phyloP scores from a whole-genome alignment of 2,329 filamentous ascomycete genomes.

The Sclerotinia minor region DNA sequence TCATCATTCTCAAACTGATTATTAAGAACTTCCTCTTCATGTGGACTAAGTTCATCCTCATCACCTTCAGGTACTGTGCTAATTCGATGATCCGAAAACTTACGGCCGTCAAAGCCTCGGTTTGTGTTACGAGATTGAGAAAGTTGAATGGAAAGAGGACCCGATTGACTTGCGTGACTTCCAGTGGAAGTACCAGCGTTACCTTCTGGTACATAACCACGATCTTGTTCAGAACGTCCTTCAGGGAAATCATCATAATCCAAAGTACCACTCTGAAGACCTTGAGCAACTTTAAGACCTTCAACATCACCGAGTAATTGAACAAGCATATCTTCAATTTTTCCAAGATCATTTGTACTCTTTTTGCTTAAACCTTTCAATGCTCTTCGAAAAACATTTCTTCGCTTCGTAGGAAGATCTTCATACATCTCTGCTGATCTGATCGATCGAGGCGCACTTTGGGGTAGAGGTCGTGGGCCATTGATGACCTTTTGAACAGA shows the following conservation, averaged over 20 bases:
- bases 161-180: conserved; percentile 72
- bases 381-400: conserved; percentile 92
- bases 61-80: conserved; percentile 86
- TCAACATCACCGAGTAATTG: conserved; percentile 92
- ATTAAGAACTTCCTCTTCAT: conserved; percentile 52
- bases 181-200: conserved; percentile 74
- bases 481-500: conserved; percentile 79
- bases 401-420: conserved; percentile 71
- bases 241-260: conserved; percentile 67
- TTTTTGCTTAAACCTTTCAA: conserved; percentile 86
- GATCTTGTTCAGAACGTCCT: conserved; percentile 65
- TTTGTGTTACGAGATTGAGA: conserved; percentile 46
- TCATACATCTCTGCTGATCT: conserved; percentile 54
- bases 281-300: conserved; percentile 64
- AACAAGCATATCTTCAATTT: conserved; percentile 89
- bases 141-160: conserved; percentile 65
- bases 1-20: conserved; percentile 61
- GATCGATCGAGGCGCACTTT: conserved; percentile 50
- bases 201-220: conserved; percentile 81
- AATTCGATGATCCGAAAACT: conserved; percentile 74
- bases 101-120: conserved; percentile 45
- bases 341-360: conserved; percentile 81
- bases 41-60: conserved; percentile 58
- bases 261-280: conserved; percentile 53
- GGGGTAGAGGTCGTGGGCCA: conserved; percentile 81